Evolutionary conservation across 2,329 filamentous ascomycete species (phyloP).

Genomic region (Trichoderma pleuroti): DNA sequence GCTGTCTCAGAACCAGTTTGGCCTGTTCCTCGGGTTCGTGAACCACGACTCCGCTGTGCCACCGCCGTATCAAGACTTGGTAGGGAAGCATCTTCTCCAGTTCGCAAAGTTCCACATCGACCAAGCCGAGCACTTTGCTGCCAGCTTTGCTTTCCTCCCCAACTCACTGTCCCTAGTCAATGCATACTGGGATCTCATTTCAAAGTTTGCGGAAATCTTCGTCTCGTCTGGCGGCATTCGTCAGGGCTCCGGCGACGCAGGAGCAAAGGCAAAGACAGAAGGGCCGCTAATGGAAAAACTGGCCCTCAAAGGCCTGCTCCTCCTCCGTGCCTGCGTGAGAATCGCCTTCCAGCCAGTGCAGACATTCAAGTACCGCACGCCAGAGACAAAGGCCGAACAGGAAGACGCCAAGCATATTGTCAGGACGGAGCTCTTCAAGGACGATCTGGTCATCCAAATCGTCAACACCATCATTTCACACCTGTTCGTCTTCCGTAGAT

Average conservation of each 20-base stretch:
- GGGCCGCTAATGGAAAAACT: conserved; percentile 71
- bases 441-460: conserved; percentile 73
- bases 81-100: conserved; percentile 87
- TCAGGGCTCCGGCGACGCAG: conserved; percentile 38
- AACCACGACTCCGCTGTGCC: conserved; percentile 54
- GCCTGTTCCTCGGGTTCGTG: conserved; percentile 66
- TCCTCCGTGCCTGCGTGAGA: conserved; percentile 77
- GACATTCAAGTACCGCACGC: conserved; percentile 77
- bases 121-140: conserved; percentile 75
- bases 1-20: conserved; percentile 72
- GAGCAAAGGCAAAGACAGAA: conserved; percentile 50
- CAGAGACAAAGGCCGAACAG: conserved; percentile 73
- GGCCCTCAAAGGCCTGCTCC: conserved; percentile 75
- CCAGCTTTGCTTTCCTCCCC: conserved; percentile 78
- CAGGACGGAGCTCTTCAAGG: conserved; percentile 70
- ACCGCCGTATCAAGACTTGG: conserved; percentile 52
- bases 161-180: conserved; percentile 73
- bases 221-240: conserved; percentile 57
- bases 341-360: conserved; percentile 79
- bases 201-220: conserved; percentile 72
- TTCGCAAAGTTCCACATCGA: conserved; percentile 88
- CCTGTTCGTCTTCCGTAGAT: conserved; percentile 81
- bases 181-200: conserved; percentile 81
- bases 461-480: conserved; percentile 81
- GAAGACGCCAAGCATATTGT: conserved; percentile 65